Evolutionary conservation across 306 rosid genomes (phyloP).

Genomic region (Quercus mongolica): DNA sequence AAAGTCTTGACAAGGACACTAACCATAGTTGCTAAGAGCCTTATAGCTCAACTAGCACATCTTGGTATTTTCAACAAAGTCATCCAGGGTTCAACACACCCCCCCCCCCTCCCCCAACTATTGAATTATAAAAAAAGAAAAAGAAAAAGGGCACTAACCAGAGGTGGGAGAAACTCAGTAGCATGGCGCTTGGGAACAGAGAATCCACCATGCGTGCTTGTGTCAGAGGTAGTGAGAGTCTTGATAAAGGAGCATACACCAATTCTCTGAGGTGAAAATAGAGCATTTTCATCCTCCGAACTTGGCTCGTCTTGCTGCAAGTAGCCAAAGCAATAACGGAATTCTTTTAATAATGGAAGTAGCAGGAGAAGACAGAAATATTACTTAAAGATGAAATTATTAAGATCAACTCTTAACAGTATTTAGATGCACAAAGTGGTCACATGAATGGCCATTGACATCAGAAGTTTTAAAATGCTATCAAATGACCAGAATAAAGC

Average conservation of each 20-base stretch:
- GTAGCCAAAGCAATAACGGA: constrained; percentile 5
- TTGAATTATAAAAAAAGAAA: no score
- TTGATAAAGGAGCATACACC: constrained; percentile 28
- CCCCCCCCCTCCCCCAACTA: no score
- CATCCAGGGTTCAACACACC: no score
- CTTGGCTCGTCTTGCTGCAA: constrained; percentile 36
- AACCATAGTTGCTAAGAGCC: constrained; percentile 29
- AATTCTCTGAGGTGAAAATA: constrained; percentile 15
- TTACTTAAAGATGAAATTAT: constrained; percentile 1
- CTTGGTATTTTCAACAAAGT: no score
- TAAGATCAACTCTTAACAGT: background rate
- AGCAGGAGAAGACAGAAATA: background rate
- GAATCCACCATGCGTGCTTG: constrained; percentile 72
- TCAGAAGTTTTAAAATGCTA: background rate
- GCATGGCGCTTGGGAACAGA: constrained; percentile 62
- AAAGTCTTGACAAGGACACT: constrained; percentile 26
- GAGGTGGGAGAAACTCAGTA: constrained; percentile 50
- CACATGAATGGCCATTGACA: background rate
- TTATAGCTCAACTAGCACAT: no score
- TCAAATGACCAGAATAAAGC: background rate
- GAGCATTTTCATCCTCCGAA: constrained; percentile 13
- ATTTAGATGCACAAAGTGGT: background rate
- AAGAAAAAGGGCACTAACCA: constrained; percentile 45
- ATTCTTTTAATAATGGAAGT: constrained; percentile 1
- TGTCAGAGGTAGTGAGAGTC: constrained; percentile 66